Conservation (phyloP, 768 basidiomycete species). For the Panaeolus papilionaceus region DNA sequence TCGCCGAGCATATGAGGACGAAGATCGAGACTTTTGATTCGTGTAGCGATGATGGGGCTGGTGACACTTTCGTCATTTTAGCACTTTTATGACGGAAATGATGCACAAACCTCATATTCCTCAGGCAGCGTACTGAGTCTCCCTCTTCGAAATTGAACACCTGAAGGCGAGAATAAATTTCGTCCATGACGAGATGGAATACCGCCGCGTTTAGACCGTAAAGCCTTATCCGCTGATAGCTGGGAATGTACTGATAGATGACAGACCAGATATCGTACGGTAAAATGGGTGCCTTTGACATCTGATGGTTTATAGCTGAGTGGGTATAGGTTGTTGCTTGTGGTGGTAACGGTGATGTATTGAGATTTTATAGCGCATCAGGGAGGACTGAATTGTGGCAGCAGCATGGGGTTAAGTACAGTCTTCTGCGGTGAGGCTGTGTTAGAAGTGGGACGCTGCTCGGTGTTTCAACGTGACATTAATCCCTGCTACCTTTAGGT, state of each 20-base stretch:
- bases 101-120: not conserved
- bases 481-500: no score
- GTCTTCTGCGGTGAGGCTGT: no score
- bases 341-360: no score
- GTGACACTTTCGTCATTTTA: not conserved
- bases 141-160: not conserved
- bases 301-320: not conserved
- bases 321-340: not conserved
- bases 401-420: no score
- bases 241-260: not conserved
- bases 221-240: not conserved
- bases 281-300: not conserved
- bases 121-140: not conserved
- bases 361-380: no score
- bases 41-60: not conserved
- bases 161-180: not conserved
- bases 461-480: no score
- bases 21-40: not conserved
- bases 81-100: not conserved
- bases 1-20: not conserved
- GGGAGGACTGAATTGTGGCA: no score
- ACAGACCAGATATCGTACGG: not conserved
- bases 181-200: not conserved
- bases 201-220: not conserved
- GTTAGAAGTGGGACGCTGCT: no score